Evolutionary conservation across 805 yeast species (phyloP).

Genomic region (Lachancea fermentati): DNA sequence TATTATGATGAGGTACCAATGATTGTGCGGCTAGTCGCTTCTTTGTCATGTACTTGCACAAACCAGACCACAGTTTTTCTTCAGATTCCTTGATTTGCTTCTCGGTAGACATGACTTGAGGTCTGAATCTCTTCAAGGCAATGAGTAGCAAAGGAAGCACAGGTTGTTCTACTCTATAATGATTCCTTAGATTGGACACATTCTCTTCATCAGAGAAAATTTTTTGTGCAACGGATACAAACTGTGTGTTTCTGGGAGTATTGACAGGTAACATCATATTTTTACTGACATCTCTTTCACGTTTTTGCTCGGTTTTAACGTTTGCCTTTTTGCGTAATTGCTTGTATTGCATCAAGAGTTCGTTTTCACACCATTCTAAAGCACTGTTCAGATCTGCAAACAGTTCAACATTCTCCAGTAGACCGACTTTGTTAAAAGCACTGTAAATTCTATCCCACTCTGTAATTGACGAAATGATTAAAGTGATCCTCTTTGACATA

Average conservation of each 20-base stretch:
- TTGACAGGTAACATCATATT: conserved; percentile 21
- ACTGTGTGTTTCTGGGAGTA: conserved; percentile 39
- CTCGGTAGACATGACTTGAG: conserved; percentile 22
- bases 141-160: conserved; percentile 25
- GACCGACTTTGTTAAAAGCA: conserved; percentile 77
- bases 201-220: conserved; percentile 28
- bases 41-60: conserved; percentile 52
- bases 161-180: conserved; percentile 18
- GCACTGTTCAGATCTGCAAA: conserved; percentile 81
- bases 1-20: conserved; percentile 30
- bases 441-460: conserved; percentile 60
- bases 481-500: conserved; percentile 58
- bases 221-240: conserved; percentile 36
- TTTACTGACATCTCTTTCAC: conserved; percentile 4
- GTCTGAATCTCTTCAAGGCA: conserved; percentile 27
- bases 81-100: conserved; percentile 32
- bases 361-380: conserved; percentile 95
- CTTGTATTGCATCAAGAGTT: conserved; percentile 49
- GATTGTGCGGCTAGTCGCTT: conserved; percentile 47
- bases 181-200: conserved; percentile 17
- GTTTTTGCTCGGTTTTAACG: conserved; percentile 11
- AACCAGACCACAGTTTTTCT: conserved; percentile 55
- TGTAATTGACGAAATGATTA: conserved; percentile 73
- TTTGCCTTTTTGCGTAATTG: conserved; percentile 29
- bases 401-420: conserved; percentile 55